Conservation (phyloP, 257 asterid genomes). For the Lantana camara region DNA sequence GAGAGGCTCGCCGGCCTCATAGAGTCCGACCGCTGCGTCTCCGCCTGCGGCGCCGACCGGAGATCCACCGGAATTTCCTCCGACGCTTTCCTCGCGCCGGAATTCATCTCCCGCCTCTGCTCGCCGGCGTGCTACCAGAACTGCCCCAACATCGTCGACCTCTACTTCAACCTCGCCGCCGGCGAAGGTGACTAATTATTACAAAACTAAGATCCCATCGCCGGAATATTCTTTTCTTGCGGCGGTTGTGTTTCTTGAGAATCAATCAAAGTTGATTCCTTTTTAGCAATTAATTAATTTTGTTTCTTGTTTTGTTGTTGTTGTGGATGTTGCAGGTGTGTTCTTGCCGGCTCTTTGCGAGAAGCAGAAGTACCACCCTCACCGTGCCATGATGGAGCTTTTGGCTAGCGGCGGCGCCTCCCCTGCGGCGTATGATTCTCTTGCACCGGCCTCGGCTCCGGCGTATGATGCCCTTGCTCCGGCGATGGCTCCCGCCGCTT, state of each 20-base stretch:
- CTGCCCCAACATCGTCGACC: slow-evolving; percentile 78
- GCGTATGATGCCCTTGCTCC: slow-evolving; percentile 28
- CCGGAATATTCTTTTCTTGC: slow-evolving; percentile 15
- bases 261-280: neutral
- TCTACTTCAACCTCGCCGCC: slow-evolving; percentile 70
- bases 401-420: slow-evolving; percentile 49
- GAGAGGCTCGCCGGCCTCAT: slow-evolving; percentile 51
- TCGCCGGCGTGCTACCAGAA: slow-evolving; percentile 57
- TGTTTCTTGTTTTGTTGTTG: neutral
- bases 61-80: slow-evolving; percentile 72
- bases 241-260: neutral
- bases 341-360: slow-evolving; percentile 59
- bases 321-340: slow-evolving; percentile 44
- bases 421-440: slow-evolving; percentile 13
- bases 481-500: slow-evolving; percentile 28
- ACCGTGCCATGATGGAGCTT: slow-evolving; percentile 59
- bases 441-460: slow-evolving; percentile 36
- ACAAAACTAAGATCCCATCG: no score
- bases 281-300: neutral
- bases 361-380: slow-evolving; percentile 49
- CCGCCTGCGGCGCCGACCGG: slow-evolving; percentile 69
- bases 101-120: slow-evolving; percentile 62
- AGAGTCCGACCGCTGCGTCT: slow-evolving; percentile 64
- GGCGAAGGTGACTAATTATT: slow-evolving; percentile 92
- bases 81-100: slow-evolving; percentile 58